Conservation (phyloP, 768 basidiomycete species). For the Exsudoporus frostii region DNA sequence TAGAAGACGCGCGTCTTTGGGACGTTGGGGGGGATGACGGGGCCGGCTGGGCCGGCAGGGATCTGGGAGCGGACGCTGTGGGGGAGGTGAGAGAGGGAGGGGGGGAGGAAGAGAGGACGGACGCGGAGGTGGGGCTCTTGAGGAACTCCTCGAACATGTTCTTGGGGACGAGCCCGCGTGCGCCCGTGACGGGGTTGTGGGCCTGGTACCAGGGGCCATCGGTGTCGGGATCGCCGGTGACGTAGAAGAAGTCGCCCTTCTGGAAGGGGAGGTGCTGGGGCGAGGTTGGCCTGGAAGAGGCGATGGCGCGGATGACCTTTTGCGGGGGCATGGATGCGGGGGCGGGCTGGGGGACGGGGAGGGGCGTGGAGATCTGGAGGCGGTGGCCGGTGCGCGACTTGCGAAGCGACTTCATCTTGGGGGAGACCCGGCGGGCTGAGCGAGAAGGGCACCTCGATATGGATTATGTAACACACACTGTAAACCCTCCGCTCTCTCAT, state of each 20-base stretch:
- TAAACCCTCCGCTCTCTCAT: background rate
- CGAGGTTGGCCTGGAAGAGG: slow-evolving; percentile 58
- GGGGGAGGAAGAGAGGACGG: background rate
- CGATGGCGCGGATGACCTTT: slow-evolving; percentile 89
- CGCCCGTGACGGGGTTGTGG: slow-evolving; percentile 87
- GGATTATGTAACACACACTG: slow-evolving; percentile 25
- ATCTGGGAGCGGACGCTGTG: slow-evolving; percentile 41
- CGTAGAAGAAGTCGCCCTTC: slow-evolving; percentile 98
- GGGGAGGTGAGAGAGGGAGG: background rate
- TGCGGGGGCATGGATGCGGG: slow-evolving; percentile 79
- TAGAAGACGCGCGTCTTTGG: slow-evolving; percentile 71
- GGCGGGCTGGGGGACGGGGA: slow-evolving; percentile 58
- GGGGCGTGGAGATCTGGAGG: slow-evolving; percentile 67
- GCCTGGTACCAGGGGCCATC: slow-evolving; percentile 83
- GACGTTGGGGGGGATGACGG: slow-evolving; percentile 34
- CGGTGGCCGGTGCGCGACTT: slow-evolving; percentile 58
- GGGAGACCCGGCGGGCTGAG: no score
- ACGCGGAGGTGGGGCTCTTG: slow-evolving; percentile 59
- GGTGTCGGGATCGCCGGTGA: slow-evolving; percentile 67
- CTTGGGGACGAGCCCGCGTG: slow-evolving; percentile 88
- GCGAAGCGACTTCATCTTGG: slow-evolving; percentile 74
- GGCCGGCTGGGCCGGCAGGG: slow-evolving; percentile 20
- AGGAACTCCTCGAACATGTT: slow-evolving; percentile 87
- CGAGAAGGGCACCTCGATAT: background rate
- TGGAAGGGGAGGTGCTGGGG: slow-evolving; percentile 88